Base-by-base conservation (phyloP, 2,329 filamentous ascomycete genomes). In the Fusarium verticillioides region DNA sequence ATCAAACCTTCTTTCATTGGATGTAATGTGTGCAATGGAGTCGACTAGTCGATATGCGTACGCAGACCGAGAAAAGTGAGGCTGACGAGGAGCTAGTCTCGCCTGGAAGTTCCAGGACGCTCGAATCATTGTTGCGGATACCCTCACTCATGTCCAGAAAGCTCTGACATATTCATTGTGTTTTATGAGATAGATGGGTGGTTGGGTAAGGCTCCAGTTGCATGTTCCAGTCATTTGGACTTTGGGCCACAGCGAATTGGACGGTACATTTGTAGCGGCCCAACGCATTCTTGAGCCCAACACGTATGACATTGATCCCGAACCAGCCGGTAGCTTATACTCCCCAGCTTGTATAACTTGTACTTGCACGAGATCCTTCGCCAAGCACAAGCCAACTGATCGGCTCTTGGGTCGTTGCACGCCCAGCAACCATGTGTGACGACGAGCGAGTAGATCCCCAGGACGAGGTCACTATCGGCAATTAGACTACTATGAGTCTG, bases 1-100 rank as follows among this genome's bases (percentile, higher is more conserved):
- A 21, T 47, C 44, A 43, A 8, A 47, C 12, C 8, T 28, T 28
- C 15, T 47, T 72, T 74, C 37, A 69, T 74, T 64, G 56, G 67
- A 10, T 46, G 32, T 21, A 21, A 32, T 28, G 32, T 47, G 15
- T 7, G 16, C 39, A 37, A 28, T 21, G 16, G n/a, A 15, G 32
- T 52, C 44, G 49, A 57, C 49, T 58, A 40, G 53, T 53, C 36
- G 42, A 37, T 32, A 60, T 42, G 46, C 28, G 37, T 44, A 23
- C 16, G 32, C 23, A 43, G 53, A 34, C 11, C 11, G 18, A 39
- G 36, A 54, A 70, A 69, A 73, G 58, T 69, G 67, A 72, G 70
- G 71, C 71, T 65, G 36, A 59, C 70, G 43, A 63, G n/a, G 56
- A 63, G 28, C 23, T 15, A 50, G 28, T 40, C 60, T 36, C 57